Percentiles rank a stretch among this genome's conserved stretches.
Evolutionary conservation across 176 grass and related monocot genomes (phyloP).

Genomic region (Miscanthus lutarioriparius): DNA sequence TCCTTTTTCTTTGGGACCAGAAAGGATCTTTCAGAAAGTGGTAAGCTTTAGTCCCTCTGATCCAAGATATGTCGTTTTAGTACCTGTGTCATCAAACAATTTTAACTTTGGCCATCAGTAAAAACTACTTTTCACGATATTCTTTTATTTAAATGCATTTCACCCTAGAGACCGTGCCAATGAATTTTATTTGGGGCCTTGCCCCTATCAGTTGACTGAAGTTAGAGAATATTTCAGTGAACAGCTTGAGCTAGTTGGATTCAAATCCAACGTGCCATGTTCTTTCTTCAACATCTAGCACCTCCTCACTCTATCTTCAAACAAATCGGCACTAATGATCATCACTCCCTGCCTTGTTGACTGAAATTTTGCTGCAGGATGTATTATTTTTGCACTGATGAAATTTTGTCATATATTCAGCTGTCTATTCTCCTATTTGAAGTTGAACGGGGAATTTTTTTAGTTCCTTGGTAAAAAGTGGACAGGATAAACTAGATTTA

Average conservation of each 20-base stretch:
- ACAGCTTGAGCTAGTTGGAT: not conserved
- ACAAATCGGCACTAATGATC: not conserved
- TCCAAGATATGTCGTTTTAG: not conserved
- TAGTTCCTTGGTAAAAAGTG: not conserved
- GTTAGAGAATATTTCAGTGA: not conserved
- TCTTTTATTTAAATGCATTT: not conserved
- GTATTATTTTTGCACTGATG: not conserved
- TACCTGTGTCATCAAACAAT: too few relatives aligned
- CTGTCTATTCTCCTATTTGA: not conserved
- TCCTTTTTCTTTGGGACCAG: not conserved
- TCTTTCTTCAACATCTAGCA: not conserved
- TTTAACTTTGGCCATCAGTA: too few relatives aligned
- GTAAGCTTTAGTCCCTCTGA: not conserved
- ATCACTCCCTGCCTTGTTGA: not conserved
- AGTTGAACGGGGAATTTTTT: not conserved
- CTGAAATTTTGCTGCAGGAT: not conserved
- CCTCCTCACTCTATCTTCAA: not conserved
- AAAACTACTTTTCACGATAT: not conserved
- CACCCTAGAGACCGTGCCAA: not conserved
- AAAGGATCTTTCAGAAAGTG: not conserved
- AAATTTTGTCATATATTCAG: not conserved
- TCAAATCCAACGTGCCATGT: not conserved
- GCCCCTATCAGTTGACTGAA: not conserved
- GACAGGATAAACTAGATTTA: not conserved
- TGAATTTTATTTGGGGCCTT: not conserved